Evolutionary conservation across 768 basidiomycete genomes (phyloP).

Genomic region (Crepidotus variabilis): DNA sequence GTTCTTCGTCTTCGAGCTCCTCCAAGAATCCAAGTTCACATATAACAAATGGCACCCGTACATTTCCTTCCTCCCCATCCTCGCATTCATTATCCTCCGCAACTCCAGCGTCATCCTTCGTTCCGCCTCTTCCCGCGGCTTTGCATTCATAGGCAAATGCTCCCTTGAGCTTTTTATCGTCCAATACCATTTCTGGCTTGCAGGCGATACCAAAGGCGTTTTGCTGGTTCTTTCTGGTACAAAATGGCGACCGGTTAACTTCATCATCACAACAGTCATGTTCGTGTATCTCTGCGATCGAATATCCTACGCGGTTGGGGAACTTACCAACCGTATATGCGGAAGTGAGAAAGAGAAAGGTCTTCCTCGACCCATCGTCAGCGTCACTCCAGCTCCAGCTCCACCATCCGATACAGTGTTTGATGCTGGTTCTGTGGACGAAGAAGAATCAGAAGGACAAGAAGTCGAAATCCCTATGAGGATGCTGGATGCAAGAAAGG

Average conservation of each 20-base stretch:
- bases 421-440: slow-evolving; percentile 1
- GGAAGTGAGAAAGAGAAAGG: slow-evolving; percentile 20
- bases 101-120: slow-evolving; percentile 72
- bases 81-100: slow-evolving; percentile 71
- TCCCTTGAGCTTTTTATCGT: slow-evolving; percentile 91
- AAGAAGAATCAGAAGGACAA: slow-evolving; percentile 7
- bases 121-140: slow-evolving; percentile 61
- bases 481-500: slow-evolving; percentile 22
- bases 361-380: slow-evolving; percentile 19
- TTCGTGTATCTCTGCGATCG: slow-evolving; percentile 81
- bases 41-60: slow-evolving; percentile 88
- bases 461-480: slow-evolving; percentile 14
- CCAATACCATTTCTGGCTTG: slow-evolving; percentile 87
- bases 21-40: slow-evolving; percentile 72
- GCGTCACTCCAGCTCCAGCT: slow-evolving; percentile 15
- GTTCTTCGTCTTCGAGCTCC: slow-evolving; percentile 83
- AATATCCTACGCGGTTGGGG: slow-evolving; percentile 70
- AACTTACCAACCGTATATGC: slow-evolving; percentile 62
- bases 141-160: slow-evolving; percentile 81
- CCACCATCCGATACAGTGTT: slow-evolving; percentile 6
- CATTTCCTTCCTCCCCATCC: slow-evolving; percentile 76
- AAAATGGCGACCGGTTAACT: slow-evolving; percentile 71
- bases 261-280: slow-evolving; percentile 67
- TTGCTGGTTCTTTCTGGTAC: slow-evolving; percentile 77
- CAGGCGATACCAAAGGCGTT: slow-evolving; percentile 78